phyloP scores from a whole-genome alignment of 352 stramenopile genomes.

The Pythium plurisporium region DNA sequence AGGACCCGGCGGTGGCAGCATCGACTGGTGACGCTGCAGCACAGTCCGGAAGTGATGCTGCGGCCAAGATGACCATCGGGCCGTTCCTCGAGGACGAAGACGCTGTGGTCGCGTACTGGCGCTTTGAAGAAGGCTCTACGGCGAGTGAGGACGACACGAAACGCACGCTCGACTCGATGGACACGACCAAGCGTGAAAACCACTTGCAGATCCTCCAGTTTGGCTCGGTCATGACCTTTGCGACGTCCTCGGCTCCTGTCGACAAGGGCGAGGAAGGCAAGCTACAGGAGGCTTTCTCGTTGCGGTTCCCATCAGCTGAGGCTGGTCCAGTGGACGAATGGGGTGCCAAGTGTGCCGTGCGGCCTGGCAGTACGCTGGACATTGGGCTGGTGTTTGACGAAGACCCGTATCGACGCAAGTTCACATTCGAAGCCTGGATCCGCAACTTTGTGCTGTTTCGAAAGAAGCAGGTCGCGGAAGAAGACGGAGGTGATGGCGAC shows the following conservation, averaged over 20 bases:
- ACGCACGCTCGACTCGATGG: slow-evolving; percentile 44
- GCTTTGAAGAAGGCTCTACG: slow-evolving; percentile 72
- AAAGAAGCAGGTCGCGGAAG: slow-evolving; percentile 24
- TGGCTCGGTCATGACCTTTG: slow-evolving; percentile 27
- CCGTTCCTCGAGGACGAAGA: slow-evolving; percentile 84
- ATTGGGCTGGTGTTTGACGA: slow-evolving; percentile 70
- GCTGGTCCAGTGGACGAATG: slow-evolving; percentile 19
- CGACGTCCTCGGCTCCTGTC: slow-evolving; percentile 57
- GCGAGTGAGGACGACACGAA: slow-evolving; percentile 12
- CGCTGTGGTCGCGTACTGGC: slow-evolving; percentile 80
- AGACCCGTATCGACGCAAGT: slow-evolving; percentile 72
- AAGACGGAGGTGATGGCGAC: slow-evolving; percentile 18
- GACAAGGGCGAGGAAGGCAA: slow-evolving; percentile 69
- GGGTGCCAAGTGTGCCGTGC: slow-evolving; percentile 47
- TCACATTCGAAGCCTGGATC: slow-evolving; percentile 76
- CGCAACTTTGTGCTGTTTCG: slow-evolving; percentile 49
- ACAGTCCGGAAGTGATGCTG: background rate
- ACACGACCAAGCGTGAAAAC: slow-evolving; percentile 84
- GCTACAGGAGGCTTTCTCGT: slow-evolving; percentile 60
- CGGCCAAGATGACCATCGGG: slow-evolving; percentile 62
- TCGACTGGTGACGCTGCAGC: background rate
- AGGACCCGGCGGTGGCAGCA: background rate
- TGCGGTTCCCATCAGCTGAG: slow-evolving; percentile 42
- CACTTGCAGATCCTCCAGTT: slow-evolving; percentile 51
- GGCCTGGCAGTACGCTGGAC: slow-evolving; percentile 57